Base-by-base conservation (phyloP, 2,329 filamentous ascomycete species). In the Colletotrichum coccodes region DNA sequence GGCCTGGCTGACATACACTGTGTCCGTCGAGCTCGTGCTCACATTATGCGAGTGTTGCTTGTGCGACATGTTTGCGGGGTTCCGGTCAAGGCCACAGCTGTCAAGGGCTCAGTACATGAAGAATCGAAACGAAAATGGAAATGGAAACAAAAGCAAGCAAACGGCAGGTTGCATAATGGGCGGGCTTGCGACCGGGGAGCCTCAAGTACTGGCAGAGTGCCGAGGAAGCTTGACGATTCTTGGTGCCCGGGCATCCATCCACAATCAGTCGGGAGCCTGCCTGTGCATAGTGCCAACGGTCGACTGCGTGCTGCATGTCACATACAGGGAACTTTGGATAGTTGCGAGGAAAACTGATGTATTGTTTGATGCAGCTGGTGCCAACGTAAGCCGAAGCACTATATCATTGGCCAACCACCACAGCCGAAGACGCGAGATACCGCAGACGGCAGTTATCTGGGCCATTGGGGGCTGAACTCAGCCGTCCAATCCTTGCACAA, bases 21-120 rank as follows among this genome's bases (percentile, higher is more conserved):
- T 68, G 50, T 69, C 63, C n/a, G 38, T 23, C 6, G 62, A 66
- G 42, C 63, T 57, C 28, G 56, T 69, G 56, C 66, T 69, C 32
- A 28, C 40, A 58, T 67, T 68, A 32, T 68, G 65, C 34, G 65
- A 56, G 21, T 68, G 65, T 44, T 69, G 66, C 32, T 49, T 64
- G 54, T 67, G 38, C 12, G 66, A 42, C 66, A 69, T 67, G 28
- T 30, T 50, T 49, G 23, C 47, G 14, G 23, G 40, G 26, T 42
- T 30, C 18, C 30, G 36, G 40, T 42, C 18, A 14, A 23, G 46
- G 38, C 53, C 46, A 30, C 52, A 40, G 52, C 16, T 54, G 16
- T 53, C 46, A 40, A n/a, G 26, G 18, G 32, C n/a, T 28, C 52
- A 32, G 28, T 32, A 6, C 21, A 59, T 47, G 60, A 40, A 57